Conservation (phyloP, 768 basidiomycete species). For the Hygrophoropsis aurantiaca region DNA sequence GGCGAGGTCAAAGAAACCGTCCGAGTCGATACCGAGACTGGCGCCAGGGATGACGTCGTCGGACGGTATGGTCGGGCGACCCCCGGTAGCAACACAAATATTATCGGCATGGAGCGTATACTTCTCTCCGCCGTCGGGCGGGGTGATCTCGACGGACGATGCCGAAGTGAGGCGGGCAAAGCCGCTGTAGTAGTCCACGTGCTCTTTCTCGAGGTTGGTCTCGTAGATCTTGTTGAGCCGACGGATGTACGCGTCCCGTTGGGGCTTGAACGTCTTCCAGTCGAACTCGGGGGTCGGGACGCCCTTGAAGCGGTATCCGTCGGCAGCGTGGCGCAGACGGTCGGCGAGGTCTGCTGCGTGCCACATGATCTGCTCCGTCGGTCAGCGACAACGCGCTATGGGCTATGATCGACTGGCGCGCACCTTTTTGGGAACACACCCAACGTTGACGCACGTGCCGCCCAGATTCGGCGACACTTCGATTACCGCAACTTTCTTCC, state of each 20-base stretch:
- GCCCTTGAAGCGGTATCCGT: constrained; percentile 73
- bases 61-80: constrained; percentile 75
- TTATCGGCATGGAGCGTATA: constrained; percentile 77
- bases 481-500: constrained; percentile 89
- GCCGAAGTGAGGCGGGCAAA: constrained; percentile 70
- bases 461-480: constrained; percentile 77
- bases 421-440: constrained; percentile 97
- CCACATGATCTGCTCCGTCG: constrained; percentile 85
- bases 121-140: constrained; percentile 56
- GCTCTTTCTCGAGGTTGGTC: constrained; percentile 81
- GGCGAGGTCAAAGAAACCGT: constrained; percentile 93
- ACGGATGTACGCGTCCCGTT: constrained; percentile 94
- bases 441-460: constrained; percentile 98
- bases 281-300: constrained; percentile 64
- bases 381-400: background rate
- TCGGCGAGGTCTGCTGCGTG: constrained; percentile 90
- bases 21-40: constrained; percentile 85
- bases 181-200: constrained; percentile 85
- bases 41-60: constrained; percentile 87
- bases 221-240: constrained; percentile 90
- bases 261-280: constrained; percentile 89
- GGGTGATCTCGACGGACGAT: constrained; percentile 71
- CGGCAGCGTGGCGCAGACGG: constrained; percentile 70
- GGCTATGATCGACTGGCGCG: constrained; percentile 6
- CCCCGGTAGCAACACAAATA: constrained; percentile 85